Evolutionary conservation across 2,329 filamentous ascomycete species (phyloP).

Genomic region (Botryosphaeria agaves): DNA sequence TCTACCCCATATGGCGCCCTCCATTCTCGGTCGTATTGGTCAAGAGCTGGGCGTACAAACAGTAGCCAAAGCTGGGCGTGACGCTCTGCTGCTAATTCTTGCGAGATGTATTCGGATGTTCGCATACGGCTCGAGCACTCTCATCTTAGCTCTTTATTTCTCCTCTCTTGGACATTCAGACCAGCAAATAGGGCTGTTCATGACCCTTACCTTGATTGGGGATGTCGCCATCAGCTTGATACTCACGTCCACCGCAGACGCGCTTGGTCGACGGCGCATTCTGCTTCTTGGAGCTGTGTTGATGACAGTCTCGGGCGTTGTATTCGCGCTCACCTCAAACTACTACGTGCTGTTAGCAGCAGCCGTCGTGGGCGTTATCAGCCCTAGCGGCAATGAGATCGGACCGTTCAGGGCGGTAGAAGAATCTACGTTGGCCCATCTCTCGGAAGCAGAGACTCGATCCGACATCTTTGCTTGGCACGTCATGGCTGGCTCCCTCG

Average conservation of each 20-base stretch:
- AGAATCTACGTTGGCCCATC: conserved; percentile 15
- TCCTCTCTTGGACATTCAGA: conserved; percentile 11
- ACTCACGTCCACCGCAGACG: conserved; percentile 14
- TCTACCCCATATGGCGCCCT: no score
- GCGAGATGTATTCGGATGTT: conserved; percentile 45
- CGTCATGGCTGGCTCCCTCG: conserved; percentile 11
- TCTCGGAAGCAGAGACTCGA: conserved; percentile 9
- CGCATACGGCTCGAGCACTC: conserved; percentile 35
- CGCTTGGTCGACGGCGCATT: conserved; percentile 11
- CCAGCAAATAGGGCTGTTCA: conserved; percentile 15
- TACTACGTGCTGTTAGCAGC: conserved; percentile 14
- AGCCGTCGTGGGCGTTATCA: conserved; percentile 16
- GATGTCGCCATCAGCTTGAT: conserved; percentile 13
- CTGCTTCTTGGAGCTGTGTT: conserved; percentile 11
- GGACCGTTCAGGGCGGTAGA: conserved; percentile 17
- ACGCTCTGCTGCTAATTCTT: conserved; percentile 39
- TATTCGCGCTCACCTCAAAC: conserved; percentile 11
- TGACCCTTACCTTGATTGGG: conserved; percentile 15
- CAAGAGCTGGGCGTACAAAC: conserved; percentile 32
- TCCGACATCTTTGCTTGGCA: conserved; percentile 15
- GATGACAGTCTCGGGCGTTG: conserved; percentile 11
- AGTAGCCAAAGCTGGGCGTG: conserved; percentile 23
- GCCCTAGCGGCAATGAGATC: conserved; percentile 16
- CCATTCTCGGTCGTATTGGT: no score
- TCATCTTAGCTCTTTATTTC: conserved; percentile 15